Percentiles rank a stretch among this genome's conserved stretches.
Evolutionary conservation across 345 rosid genomes (phyloP).

Genomic region (Mangifera indica): DNA sequence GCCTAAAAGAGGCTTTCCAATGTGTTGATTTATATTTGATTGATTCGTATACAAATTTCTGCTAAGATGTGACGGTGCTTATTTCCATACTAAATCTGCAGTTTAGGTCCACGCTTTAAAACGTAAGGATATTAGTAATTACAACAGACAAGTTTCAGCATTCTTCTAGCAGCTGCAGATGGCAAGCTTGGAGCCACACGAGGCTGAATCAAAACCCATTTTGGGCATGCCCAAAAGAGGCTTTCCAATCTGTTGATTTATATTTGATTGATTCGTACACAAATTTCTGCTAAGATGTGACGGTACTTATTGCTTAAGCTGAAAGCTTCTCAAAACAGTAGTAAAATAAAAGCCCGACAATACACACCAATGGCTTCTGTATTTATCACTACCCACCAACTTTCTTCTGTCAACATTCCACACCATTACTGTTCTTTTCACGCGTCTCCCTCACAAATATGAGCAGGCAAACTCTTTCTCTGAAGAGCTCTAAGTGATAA

Average conservation of each 20-base stretch:
- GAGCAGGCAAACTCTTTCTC: background rate
- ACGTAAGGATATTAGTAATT: background rate
- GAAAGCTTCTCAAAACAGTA: background rate
- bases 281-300: background rate
- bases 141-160: too few relatives aligned
- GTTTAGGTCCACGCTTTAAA: conserved; percentile 6
- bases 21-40: conserved; percentile 22
- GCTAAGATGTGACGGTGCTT: too few relatives aligned
- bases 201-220: background rate
- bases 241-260: conserved; percentile 27
- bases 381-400: background rate
- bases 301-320: background rate
- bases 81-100: background rate
- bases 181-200: too few relatives aligned
- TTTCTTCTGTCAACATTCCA: background rate
- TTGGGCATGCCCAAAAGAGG: conserved; percentile 8
- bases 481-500: background rate
- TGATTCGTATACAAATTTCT: conserved; percentile 9
- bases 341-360: background rate
- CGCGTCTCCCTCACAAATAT: background rate
- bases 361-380: background rate
- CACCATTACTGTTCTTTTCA: background rate
- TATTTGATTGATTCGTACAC: conserved; percentile 13
- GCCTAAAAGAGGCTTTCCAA: conserved; percentile 25
- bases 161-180: too few relatives aligned